Evolutionary conservation across 2,329 filamentous ascomycete species (phyloP), one percentile per base, ranked within the genome.

Genomic region (Microcera coccophila): DNA sequence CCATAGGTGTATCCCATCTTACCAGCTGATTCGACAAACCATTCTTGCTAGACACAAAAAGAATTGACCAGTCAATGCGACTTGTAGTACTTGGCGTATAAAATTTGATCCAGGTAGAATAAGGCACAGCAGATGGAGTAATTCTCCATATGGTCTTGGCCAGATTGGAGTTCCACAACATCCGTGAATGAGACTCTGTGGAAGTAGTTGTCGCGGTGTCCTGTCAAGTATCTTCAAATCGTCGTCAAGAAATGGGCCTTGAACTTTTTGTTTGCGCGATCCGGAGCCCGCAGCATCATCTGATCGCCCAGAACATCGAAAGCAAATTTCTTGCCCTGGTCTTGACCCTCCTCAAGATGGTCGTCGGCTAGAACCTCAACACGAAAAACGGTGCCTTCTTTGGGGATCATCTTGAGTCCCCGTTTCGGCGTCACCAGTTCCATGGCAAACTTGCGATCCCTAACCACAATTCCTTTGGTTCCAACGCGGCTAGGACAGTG

Each of bases 221-320:
- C n/a, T n/a, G n/a, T n/a, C n/a, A n/a, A n/a, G n/a, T n/a, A n/a
- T 12, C 22, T 26, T 26, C 22, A 26, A 12, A 26, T 26, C 7
- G 22, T 26, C 7, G 22, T 26, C 22, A 90, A 72, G 58, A 87
- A 89, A 62, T 91, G 90, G 61, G 80, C 75, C 68, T 93, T 95
- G 68, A 95, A 95, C 69, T 95, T 97, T 69, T 82, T 89, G 57
- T 86, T 95, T 37, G 90, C 88, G 17, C 93, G 74, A 62, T 97
- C 91, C 14, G 85, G 82, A 3, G 91, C 83, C 10, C 90, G 77
- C 52, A 84, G 81, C 73, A 89, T 81, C 59, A 97, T 90, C 61
- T 94, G 88, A 55, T 89, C 85, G 3, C 93, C 93, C 50, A 91
- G 78, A 2, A 97, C 72, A 63, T 97, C 91, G 57, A 96, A 93